Conservation (phyloP, 768 basidiomycete species). For the Trametes cubensis region DNA sequence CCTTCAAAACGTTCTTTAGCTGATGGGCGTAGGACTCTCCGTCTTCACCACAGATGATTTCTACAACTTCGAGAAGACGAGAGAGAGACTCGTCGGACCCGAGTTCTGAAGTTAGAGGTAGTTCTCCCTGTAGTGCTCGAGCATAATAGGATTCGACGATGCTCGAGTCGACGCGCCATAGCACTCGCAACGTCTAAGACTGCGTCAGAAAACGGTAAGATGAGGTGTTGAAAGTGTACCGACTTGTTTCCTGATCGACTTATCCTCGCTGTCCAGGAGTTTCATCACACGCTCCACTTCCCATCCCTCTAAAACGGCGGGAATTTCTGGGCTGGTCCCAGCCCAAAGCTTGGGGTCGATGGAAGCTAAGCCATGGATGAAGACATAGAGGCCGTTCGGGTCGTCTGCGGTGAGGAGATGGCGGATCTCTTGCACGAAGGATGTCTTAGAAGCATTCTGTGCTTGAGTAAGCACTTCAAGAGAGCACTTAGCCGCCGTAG, state of each 20-base stretch:
- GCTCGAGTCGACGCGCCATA: constrained; percentile 57
- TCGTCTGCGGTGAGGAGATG: constrained; percentile 59
- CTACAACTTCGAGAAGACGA: constrained; percentile 59
- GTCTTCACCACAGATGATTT: constrained; percentile 48
- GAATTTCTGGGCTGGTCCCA: constrained; percentile 53
- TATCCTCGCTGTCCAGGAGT: constrained; percentile 62
- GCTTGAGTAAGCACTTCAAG: constrained; percentile 14
- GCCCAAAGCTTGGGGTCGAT: constrained; percentile 69
- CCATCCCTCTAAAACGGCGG: constrained; percentile 63
- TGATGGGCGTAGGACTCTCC: constrained; percentile 61
- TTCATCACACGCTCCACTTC: constrained; percentile 77
- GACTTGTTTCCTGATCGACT: constrained; percentile 61
- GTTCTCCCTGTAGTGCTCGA: constrained; percentile 44
- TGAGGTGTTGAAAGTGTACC: constrained; percentile 15
- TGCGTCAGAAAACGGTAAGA: background rate
- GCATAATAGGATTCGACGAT: constrained; percentile 62
- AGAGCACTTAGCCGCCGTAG: constrained; percentile 8
- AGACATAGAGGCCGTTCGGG: constrained; percentile 65
- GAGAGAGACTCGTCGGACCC: constrained; percentile 46
- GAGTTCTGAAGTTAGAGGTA: constrained; percentile 35
- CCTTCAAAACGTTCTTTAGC: constrained; percentile 45
- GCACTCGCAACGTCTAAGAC: constrained; percentile 59
- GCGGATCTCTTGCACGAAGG: constrained; percentile 51
- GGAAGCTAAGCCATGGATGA: constrained; percentile 63
- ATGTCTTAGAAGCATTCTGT: constrained; percentile 6